Evolutionary conservation across 2,329 filamentous ascomycete genomes (phyloP).

Genomic region (Colletotrichum sp.): DNA sequence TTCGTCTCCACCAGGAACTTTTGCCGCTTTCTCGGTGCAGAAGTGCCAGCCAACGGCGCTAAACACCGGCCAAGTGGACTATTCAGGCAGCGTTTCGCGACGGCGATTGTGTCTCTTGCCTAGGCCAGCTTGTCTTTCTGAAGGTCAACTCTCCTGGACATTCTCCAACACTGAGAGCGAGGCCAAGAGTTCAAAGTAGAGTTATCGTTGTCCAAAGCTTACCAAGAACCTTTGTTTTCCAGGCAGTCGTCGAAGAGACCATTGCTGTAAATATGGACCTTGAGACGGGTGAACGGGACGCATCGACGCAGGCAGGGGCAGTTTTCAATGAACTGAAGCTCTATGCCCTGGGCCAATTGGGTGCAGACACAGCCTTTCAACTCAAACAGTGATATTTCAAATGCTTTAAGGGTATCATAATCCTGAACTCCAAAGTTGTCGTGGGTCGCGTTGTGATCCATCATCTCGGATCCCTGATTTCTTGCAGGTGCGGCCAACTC

Average conservation of each 20-base stretch:
- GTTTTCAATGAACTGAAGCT: background rate
- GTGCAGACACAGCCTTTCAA: background rate
- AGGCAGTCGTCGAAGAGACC: background rate
- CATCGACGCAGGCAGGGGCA: background rate
- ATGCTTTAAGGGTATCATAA: conserved; percentile 2
- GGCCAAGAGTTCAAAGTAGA: background rate
- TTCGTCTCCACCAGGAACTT: conserved; percentile 3
- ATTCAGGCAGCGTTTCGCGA: background rate
- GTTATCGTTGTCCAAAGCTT: background rate
- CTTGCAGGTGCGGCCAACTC: background rate
- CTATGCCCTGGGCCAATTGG: background rate
- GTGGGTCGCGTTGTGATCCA: background rate
- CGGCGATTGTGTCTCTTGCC: background rate
- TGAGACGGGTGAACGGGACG: background rate
- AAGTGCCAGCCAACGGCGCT: conserved; percentile 1
- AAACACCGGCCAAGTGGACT: background rate
- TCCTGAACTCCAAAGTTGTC: background rate
- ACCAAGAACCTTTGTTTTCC: background rate
- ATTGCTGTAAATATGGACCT: background rate
- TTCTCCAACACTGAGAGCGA: background rate
- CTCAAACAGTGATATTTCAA: background rate
- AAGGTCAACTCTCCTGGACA: background rate
- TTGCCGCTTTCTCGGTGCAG: background rate
- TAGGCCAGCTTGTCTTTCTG: background rate
- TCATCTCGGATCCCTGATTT: background rate